Base-by-base conservation (phyloP, 768 basidiomycete species). In the Boletellus emodensis region DNA sequence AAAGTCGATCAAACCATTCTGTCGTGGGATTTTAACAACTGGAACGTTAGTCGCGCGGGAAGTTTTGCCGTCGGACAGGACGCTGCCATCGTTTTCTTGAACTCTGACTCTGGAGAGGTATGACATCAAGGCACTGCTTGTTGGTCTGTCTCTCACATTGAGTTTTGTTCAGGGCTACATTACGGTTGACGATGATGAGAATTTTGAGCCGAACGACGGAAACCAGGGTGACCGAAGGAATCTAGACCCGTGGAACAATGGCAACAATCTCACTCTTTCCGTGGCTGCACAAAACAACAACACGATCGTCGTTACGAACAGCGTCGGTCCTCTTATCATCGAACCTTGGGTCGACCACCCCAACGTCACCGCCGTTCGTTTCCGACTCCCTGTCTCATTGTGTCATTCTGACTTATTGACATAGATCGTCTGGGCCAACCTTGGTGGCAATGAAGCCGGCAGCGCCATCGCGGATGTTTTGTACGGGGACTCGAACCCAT, bases 31-130 rank as follows among this genome's bases (percentile, higher is more conserved):
- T 72, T 90, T 36, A 68, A 90, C 49, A 82, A 93, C 65, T 91
- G 78, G 61, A 72, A 93, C 61, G 75, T 82, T 18, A 60, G 54
- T 0, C 61, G 66, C 0, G 84, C 83, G 8, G 76, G 70, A 6
- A 75, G 72, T 40, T 67, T 75, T 39, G 82, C 75, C 0, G 67
- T 70, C 1, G 69, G 62, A 36, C 76, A 78, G 53, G 81, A 82
- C 17, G 84, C 83, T 8, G 85, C 85, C 1, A 73, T 94, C 36
- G 90, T 94, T 10, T 92, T 93, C 66, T 75, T 92, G 56, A 82
- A 84, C 54, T 76, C 87, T 2, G 86, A 94, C 63, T 91, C 89
- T 6, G 93, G 93, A 20, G 93, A 94, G 70, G 80, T 72, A 14
- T 10, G 52, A 43, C 48, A 34, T 37, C 5, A 4, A 9, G 5